Evolutionary conservation across 108 stramenopile species (phyloP).

Genomic region (Epithemia pelagica): DNA sequence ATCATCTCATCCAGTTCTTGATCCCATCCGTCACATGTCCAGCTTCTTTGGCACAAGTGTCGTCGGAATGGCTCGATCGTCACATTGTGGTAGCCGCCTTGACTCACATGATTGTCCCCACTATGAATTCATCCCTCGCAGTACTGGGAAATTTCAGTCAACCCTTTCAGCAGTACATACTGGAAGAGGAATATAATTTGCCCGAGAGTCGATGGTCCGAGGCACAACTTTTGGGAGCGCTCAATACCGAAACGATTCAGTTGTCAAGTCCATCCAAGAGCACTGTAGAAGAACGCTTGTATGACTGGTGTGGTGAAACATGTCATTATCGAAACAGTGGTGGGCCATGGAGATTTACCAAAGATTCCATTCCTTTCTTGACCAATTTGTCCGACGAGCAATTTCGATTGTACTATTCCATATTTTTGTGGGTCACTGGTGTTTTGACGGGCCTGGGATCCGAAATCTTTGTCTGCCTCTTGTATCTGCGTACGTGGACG

Average conservation of each 20-base stretch:
- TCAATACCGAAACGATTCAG: neutral
- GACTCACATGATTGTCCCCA: neutral
- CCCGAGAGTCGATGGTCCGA: neutral
- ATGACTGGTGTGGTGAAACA: neutral
- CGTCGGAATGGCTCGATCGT: neutral
- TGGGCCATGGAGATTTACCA: too few species aligned
- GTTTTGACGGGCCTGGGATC: constrained; percentile 10
- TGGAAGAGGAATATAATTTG: neutral
- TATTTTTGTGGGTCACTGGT: constrained; percentile 8
- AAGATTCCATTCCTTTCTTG: neutral
- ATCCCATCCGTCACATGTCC: constrained; percentile 4
- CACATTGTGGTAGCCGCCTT: neutral
- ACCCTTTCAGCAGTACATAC: too few species aligned
- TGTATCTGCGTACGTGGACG: neutral
- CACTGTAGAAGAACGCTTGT: neutral
- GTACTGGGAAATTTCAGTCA: too few species aligned
- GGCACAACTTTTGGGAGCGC: neutral
- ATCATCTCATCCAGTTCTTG: neutral
- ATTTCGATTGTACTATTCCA: constrained; percentile 3
- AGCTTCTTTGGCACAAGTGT: neutral
- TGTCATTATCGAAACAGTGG: neutral
- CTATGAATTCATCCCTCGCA: neutral
- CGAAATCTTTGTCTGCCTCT: constrained; percentile 1
- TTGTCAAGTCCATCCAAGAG: neutral
- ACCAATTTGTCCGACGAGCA: constrained; percentile 2